Conservation (phyloP, 192 early-diverging fungal species). For the Backusella macrospora region DNA sequence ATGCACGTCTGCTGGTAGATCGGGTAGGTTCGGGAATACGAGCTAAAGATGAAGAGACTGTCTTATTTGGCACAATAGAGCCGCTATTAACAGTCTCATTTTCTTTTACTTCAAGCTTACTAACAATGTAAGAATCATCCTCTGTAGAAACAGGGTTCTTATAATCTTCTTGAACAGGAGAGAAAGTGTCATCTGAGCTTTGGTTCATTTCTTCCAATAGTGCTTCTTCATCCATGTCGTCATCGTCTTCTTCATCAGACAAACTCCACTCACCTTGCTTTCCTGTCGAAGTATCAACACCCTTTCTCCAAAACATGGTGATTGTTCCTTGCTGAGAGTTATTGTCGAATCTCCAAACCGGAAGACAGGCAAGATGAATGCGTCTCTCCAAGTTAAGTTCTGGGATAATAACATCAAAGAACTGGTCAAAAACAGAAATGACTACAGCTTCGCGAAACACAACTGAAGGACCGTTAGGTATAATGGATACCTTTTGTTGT, state of each 20-base stretch:
- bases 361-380: slow-evolving; percentile 55
- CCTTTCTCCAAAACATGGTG: slow-evolving; percentile 53
- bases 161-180: neutral
- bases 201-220: slow-evolving; percentile 23
- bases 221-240: slow-evolving; percentile 43
- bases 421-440: slow-evolving; percentile 59
- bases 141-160: neutral
- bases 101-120: neutral
- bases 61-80: neutral
- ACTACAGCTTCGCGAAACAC: slow-evolving; percentile 68
- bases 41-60: slow-evolving; percentile 7
- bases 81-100: neutral
- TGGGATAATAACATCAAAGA: slow-evolving; percentile 75
- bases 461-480: slow-evolving; percentile 35
- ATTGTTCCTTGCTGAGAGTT: slow-evolving; percentile 35
- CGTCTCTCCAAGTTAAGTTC: slow-evolving; percentile 77
- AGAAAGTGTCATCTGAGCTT: neutral
- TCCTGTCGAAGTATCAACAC: slow-evolving; percentile 35
- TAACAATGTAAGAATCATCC: neutral
- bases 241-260: slow-evolving; percentile 50
- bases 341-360: slow-evolving; percentile 35
- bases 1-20: slow-evolving; percentile 26
- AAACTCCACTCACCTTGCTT: slow-evolving; percentile 33
- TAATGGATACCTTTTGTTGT: slow-evolving; percentile 52
- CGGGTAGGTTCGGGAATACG: slow-evolving; percentile 21